Base-by-base conservation (phyloP, 805 yeast genomes). In the Teunomyces barrocoloradensis region DNA sequence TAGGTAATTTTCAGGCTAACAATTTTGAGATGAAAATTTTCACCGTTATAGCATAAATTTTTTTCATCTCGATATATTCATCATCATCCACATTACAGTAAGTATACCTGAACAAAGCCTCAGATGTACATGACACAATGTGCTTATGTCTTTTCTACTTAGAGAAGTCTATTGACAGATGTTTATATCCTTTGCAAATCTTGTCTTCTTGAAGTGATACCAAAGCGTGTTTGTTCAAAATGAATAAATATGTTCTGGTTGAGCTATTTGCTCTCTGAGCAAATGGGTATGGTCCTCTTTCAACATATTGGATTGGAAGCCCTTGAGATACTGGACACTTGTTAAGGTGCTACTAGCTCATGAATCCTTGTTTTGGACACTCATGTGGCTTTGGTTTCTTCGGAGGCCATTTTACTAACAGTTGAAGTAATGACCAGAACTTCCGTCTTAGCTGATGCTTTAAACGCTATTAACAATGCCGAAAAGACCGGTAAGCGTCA, bases 401-500 rank as follows among this genome's bases (percentile, higher is more conserved):
- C 20, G 42, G 25, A 37, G 41, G 36, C 44, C 47, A 27, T 18
- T 28, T 34, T 46, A 48, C 51, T 46, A 46, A 46, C 49, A 13
- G 18, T 18, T 20, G 29, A 4, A 32, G 25, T 17, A 29, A 90
- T 91, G 97, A 89, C 97, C 76, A 91, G 97, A 82, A 83, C 97
- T 63, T 91, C 97, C 67, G 97, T 88, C 77, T 87, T 91, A 77
- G 97, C 96, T 73, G 97, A 91, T 81, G 97, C 97, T 73, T 86
- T 91, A 69, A 91, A 91, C 80, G 85, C 96, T 68, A 91, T 91
- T 79, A 89, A 90, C 94, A 91, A 91, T 79, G 97, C 97, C 79
- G 97, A 91, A 81, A 91, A 90, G 81, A 85, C 96, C 79, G 97
- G 97, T 79, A 91, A 91, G 84, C 88, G 97, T 81, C 97, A 91